Conservation (phyloP, 2,329 filamentous ascomycete genomes). For the Alternaria rosae region DNA sequence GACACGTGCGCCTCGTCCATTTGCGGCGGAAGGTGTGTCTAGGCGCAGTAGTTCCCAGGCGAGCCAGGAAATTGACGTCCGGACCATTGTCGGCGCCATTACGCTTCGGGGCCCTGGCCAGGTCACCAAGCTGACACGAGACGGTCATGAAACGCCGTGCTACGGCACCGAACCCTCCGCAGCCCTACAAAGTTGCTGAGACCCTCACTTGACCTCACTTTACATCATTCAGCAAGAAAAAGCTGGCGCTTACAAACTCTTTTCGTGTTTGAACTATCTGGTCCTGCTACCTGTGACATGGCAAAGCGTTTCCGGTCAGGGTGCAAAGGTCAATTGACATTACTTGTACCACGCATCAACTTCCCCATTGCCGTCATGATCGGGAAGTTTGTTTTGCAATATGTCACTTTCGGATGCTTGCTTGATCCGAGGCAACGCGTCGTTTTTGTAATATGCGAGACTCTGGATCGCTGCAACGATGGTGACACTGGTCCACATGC, state of each 20-base stretch:
- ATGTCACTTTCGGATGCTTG: conserved; percentile 5
- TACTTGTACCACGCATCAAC: background rate
- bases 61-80: background rate
- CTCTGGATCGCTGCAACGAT: background rate
- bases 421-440: background rate
- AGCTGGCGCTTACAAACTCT: conserved; percentile 19
- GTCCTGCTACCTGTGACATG: conserved; percentile 19
- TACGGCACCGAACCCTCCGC: conserved; percentile 27
- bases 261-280: conserved; percentile 12
- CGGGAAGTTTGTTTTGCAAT: conserved; percentile 1
- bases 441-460: background rate
- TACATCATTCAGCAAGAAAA: conserved; percentile 21
- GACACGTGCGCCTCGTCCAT: conserved; percentile 1
- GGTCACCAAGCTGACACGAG: conserved; percentile 24
- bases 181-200: conserved; percentile 9
- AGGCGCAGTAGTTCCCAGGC: conserved; percentile 14
- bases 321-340: conserved; percentile 6
- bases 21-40: background rate
- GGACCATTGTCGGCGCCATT: conserved; percentile 5
- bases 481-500: background rate
- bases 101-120: conserved; percentile 12
- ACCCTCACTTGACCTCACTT: conserved; percentile 13
- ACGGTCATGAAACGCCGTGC: conserved; percentile 43
- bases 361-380: background rate
- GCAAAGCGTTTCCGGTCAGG: conserved; percentile 18